Percentiles rank a stretch among this genome's conserved stretches.
Evolutionary conservation across 1,284 basidiomycete genomes (phyloP).

Genomic region (Tilletia indica): DNA sequence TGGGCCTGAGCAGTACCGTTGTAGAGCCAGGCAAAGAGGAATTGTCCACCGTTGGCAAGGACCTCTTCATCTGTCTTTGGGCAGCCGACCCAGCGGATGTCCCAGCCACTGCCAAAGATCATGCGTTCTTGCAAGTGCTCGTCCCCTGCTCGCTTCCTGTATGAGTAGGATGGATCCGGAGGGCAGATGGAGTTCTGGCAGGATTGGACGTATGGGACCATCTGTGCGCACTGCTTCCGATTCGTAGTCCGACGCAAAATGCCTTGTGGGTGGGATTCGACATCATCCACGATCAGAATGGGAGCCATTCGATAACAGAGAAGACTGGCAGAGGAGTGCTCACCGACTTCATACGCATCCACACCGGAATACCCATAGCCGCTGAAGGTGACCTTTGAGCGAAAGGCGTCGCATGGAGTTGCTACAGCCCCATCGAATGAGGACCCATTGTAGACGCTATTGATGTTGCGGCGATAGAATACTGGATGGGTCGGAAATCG

Average conservation of each 20-base stretch:
- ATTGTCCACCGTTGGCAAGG: background rate
- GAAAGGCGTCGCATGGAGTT: background rate
- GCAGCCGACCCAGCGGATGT: background rate
- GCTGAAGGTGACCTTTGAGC: background rate
- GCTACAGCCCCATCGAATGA: background rate
- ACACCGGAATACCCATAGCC: background rate
- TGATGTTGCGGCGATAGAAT: background rate
- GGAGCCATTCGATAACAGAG: too few species aligned
- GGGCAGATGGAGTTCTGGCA: background rate
- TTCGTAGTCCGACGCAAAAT: background rate
- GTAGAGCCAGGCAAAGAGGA: background rate
- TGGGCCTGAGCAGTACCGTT: background rate
- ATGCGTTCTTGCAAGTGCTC: background rate
- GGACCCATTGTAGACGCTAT: background rate
- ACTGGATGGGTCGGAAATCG: background rate
- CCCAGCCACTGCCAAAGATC: background rate
- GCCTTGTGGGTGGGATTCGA: background rate
- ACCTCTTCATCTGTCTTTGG: background rate
- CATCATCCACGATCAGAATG: too few species aligned
- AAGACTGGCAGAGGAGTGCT: too few species aligned
- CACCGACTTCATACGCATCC: background rate
- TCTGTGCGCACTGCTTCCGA: background rate
- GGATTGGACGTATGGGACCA: background rate
- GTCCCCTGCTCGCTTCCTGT: too few species aligned
- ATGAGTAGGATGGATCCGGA: background rate